These are phyloP conservation scores for Ceratobasidium theobromae DNA, from an alignment of 1,284 basidiomycete genomes.

Conservation along the genomic window DNA sequence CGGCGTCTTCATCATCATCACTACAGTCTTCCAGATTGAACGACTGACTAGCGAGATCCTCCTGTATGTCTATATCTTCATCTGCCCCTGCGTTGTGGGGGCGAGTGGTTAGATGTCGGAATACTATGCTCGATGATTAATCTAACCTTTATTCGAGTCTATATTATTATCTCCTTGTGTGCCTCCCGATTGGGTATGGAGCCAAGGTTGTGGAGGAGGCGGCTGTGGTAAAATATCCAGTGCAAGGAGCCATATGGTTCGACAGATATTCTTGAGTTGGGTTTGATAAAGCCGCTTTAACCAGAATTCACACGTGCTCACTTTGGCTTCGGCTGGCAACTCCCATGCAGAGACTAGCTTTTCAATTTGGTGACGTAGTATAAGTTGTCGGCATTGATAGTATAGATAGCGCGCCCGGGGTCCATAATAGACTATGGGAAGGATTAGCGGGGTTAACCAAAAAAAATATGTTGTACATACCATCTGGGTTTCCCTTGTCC, in stretches of 20 bases:
- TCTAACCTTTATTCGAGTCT: background rate
- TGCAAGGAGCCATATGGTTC: conserved; percentile 80
- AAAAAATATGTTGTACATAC: background rate
- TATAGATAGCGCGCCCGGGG: conserved; percentile 72
- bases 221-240: conserved; percentile 63
- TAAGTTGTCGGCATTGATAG: conserved; percentile 77
- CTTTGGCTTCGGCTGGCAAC: conserved; percentile 79
- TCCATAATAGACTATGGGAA: conserved; percentile 71
- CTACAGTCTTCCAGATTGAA: conserved; percentile 52
- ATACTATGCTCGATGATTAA: background rate
- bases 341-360: conserved; percentile 66
- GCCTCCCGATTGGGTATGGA: conserved; percentile 47
- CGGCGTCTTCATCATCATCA: conserved; percentile 47
- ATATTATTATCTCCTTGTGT: background rate
- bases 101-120: background rate
- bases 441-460: background rate
- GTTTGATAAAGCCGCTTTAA: background rate
- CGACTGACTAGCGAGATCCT: conserved; percentile 54
- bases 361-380: conserved; percentile 72
- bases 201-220: conserved; percentile 60
- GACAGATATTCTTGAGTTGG: conserved; percentile 61
- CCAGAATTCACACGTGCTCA: conserved; percentile 42
- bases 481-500: conserved; percentile 50
- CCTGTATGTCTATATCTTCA: conserved; percentile 38
- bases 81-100: conserved; percentile 35